phyloP scores from a whole-genome alignment of 2,329 filamentous ascomycete species.

The Cordyceps javanica region DNA sequence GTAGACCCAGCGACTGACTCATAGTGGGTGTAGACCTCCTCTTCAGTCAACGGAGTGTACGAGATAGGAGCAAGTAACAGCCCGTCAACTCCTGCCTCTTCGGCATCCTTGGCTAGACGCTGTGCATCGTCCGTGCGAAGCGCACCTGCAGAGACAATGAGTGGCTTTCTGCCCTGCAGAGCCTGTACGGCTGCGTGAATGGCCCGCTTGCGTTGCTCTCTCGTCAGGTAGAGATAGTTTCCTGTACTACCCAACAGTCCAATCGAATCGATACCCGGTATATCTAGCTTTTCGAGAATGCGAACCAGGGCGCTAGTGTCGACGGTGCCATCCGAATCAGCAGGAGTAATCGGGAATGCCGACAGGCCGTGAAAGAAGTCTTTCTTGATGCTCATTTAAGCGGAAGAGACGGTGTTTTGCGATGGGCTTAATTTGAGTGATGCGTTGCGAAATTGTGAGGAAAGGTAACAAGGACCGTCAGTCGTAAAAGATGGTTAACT shows the following conservation, averaged over 20 bases:
- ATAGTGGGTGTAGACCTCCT: background rate
- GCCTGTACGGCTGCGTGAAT: background rate
- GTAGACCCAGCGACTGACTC: background rate
- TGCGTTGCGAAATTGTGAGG: background rate
- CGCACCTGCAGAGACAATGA: background rate
- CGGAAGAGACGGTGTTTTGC: background rate
- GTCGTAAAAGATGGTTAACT: background rate
- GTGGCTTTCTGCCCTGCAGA: background rate
- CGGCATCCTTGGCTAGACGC: background rate
- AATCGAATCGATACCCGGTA: background rate
- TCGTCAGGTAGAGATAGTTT: background rate
- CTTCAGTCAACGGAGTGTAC: background rate
- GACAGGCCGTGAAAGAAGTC: background rate
- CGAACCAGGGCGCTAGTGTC: background rate
- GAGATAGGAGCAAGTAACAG: background rate
- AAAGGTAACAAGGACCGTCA: background rate
- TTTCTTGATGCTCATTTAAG: conserved; percentile 1
- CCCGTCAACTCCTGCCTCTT: background rate
- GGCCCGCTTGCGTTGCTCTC: background rate
- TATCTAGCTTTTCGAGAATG: background rate
- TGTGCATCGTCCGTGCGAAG: background rate
- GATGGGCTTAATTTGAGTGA: background rate
- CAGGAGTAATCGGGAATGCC: background rate
- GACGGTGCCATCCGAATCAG: background rate
- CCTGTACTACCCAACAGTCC: background rate